These are phyloP conservation scores for Collybia sordida DNA, from an alignment of 768 basidiomycete species.

Conservation along the genomic window DNA sequence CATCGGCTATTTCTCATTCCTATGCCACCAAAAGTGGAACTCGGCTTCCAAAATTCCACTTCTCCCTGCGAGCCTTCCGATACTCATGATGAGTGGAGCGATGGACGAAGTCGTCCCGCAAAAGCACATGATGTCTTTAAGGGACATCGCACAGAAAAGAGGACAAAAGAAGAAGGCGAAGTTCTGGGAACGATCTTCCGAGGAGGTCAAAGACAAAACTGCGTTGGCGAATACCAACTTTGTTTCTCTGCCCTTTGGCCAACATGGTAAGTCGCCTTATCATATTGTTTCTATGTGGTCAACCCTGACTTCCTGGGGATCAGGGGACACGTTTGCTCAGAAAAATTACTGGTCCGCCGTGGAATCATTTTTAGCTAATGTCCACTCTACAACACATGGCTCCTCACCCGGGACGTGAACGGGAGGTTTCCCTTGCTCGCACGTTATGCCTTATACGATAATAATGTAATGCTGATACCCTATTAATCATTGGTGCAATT, in stretches of 20 bases:
- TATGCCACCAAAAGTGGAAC: conserved; percentile 82
- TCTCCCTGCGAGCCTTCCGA: conserved; percentile 57
- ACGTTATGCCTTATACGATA: too few relatives aligned
- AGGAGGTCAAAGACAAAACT: not conserved
- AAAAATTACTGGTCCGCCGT: not conserved
- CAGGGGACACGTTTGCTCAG: not conserved
- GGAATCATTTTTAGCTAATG: not conserved
- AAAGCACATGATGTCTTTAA: conserved; percentile 61
- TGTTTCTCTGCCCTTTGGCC: not conserved
- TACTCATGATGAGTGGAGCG: conserved; percentile 72
- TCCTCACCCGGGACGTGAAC: too few relatives aligned
- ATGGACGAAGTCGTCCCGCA: conserved; percentile 62
- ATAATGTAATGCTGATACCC: too few relatives aligned
- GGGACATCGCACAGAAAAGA: conserved; percentile 45
- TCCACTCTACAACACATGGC: too few relatives aligned
- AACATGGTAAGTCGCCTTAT: not conserved
- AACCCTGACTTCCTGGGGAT: not conserved
- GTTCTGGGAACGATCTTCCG: not conserved
- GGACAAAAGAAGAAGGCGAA: conserved; percentile 23
- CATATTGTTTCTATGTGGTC: not conserved
- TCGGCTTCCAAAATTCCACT: conserved; percentile 57
- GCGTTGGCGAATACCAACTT: not conserved
- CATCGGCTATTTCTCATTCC: conserved; percentile 63
- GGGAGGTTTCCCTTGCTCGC: too few relatives aligned
- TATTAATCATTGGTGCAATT: too few relatives aligned